Percentiles rank a stretch among this genome's conserved stretches.
phyloP scores from a whole-genome alignment of 1,284 basidiomycete genomes.

The Butyriboletus pseudospeciosus region DNA sequence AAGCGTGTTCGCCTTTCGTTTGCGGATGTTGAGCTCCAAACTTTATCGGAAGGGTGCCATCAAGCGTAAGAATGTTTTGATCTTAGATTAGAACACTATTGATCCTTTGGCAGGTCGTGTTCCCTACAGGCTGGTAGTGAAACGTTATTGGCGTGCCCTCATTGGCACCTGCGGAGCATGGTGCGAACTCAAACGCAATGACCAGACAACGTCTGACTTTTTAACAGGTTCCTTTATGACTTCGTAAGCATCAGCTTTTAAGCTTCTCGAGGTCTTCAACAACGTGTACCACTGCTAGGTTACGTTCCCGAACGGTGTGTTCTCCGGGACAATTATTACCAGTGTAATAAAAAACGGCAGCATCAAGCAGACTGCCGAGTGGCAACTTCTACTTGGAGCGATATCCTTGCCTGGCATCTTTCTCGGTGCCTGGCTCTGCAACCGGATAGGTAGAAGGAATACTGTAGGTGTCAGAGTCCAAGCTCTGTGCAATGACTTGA shows the following conservation, averaged over 20 bases:
- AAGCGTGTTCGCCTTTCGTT: constrained; percentile 67
- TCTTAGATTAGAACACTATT: not conserved
- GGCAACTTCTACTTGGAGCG: constrained; percentile 64
- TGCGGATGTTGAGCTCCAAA: constrained; percentile 66
- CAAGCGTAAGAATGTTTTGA: constrained; percentile 39
- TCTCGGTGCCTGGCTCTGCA: constrained; percentile 59
- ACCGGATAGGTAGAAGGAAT: constrained; percentile 59
- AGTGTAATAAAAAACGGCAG: constrained; percentile 52
- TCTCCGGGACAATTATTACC: constrained; percentile 62
- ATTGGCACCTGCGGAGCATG: constrained; percentile 72
- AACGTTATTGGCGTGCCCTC: constrained; percentile 64
- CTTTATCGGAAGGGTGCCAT: constrained; percentile 66
- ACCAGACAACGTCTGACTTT: constrained; percentile 6
- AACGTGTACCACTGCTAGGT: constrained; percentile 36
- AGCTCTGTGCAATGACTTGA: not conserved
- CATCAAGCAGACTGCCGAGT: constrained; percentile 62
- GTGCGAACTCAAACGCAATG: constrained; percentile 31
- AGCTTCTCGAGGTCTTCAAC: not conserved
- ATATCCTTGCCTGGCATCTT: constrained; percentile 66
- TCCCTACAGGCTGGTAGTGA: constrained; percentile 60
- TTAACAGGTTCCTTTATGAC: constrained; percentile 66
- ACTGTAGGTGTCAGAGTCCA: constrained; percentile 40
- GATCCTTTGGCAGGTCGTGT: constrained; percentile 42
- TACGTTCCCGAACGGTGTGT: constrained; percentile 70
- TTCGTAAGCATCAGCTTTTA: constrained; percentile 42